phyloP scores from a whole-genome alignment of 1,284 basidiomycete species.

The Cystobasidium pallidum region DNA sequence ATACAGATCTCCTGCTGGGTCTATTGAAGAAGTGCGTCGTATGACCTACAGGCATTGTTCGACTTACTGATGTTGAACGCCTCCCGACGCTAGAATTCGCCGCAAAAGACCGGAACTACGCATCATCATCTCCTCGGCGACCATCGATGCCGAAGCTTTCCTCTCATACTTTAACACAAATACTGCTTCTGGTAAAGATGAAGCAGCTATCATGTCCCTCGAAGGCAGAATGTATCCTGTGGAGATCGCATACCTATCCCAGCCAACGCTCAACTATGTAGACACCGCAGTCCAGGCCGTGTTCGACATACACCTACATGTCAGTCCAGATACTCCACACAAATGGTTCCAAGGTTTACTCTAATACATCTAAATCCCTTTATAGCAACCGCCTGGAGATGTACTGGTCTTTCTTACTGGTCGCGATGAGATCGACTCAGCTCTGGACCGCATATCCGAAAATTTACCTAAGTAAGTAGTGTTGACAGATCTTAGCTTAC shows the following conservation, averaged over 20 bases:
- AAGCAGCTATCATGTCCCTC: conserved; percentile 55
- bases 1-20: conserved; percentile 58
- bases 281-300: conserved; percentile 56
- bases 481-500: background rate
- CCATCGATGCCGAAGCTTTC: conserved; percentile 86
- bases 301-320: conserved; percentile 63
- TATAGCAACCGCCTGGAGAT: conserved; percentile 58
- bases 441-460: conserved; percentile 78
- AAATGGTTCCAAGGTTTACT: too few species aligned
- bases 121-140: conserved; percentile 91
- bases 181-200: conserved; percentile 53
- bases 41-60: too few species aligned
- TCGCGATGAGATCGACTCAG: conserved; percentile 66
- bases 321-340: conserved; percentile 13
- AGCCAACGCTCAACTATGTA: conserved; percentile 56
- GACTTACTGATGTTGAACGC: background rate
- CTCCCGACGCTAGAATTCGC: conserved; percentile 63
- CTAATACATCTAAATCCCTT: background rate
- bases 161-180: conserved; percentile 78
- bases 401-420: conserved; percentile 60
- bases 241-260: conserved; percentile 56
- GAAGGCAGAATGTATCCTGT: conserved; percentile 57
- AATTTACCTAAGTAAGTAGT: conserved; percentile 69
- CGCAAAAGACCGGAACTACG: conserved; percentile 84
- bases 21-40: conserved; percentile 59